These are phyloP conservation scores for Borealophlyctis nickersoniae DNA, from an alignment of 192 early-diverging fungal genomes.

Conservation along the genomic window DNA sequence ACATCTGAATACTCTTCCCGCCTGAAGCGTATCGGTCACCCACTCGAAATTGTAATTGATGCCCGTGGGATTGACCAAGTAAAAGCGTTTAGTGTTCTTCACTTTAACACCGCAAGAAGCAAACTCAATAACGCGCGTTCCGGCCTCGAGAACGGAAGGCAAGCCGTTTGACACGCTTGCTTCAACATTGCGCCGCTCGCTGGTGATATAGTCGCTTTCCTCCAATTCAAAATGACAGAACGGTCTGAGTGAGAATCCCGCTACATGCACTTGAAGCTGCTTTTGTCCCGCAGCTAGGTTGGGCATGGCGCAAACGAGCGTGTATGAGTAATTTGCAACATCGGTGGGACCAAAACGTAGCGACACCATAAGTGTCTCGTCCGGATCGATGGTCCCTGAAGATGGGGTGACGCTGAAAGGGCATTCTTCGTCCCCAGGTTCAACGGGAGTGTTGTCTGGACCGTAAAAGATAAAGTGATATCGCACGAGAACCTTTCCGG, in stretches of 20 bases:
- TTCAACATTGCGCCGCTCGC: constrained; percentile 43
- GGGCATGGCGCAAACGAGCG: constrained; percentile 31
- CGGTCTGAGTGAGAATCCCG: constrained; percentile 47
- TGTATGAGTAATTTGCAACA: constrained; percentile 37
- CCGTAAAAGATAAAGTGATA: constrained; percentile 36
- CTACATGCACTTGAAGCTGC: constrained; percentile 37
- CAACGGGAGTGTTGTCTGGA: constrained; percentile 28
- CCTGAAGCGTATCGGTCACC: constrained; percentile 24
- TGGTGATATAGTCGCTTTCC: constrained; percentile 54
- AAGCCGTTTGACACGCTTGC: constrained; percentile 26
- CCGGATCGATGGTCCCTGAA: constrained; percentile 37
- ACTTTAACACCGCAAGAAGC: constrained; percentile 49
- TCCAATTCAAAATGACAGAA: constrained; percentile 65
- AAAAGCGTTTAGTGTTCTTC: constrained; percentile 56
- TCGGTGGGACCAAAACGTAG: constrained; percentile 52
- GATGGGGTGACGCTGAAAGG: constrained; percentile 47
- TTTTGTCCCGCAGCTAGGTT: constrained; percentile 43
- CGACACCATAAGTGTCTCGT: constrained; percentile 34
- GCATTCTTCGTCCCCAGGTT: constrained; percentile 26
- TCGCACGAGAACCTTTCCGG: constrained; percentile 43
- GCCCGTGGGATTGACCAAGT: constrained; percentile 56
- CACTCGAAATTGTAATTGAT: constrained; percentile 52
- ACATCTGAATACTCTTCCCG: constrained; percentile 44
- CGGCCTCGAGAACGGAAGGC: constrained; percentile 39
- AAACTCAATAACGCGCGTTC: constrained; percentile 56